Percentiles rank a stretch among this genome's conserved stretches.
These are phyloP conservation scores for Mycena galopus DNA, from an alignment of 768 basidiomycete species.

Conservation along the genomic window DNA sequence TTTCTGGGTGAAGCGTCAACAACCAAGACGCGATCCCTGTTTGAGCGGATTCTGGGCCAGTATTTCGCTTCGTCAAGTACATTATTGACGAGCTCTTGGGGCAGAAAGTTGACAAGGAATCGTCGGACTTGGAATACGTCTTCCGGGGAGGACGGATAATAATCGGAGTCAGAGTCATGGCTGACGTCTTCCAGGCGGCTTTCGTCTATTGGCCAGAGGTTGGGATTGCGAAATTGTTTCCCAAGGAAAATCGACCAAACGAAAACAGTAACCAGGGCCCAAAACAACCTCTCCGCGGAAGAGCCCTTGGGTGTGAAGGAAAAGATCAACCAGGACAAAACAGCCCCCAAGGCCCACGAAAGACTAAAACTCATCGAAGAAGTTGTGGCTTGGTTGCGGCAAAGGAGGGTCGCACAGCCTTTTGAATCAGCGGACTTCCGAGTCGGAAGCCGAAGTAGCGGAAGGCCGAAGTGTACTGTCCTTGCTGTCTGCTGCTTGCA, in stretches of 20 bases:
- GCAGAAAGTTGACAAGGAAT: slow-evolving; percentile 38
- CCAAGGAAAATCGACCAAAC: background rate
- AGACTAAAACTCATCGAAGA: too few species aligned
- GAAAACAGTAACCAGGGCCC: background rate
- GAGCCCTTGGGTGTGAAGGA: background rate
- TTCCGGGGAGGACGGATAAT: slow-evolving; percentile 16
- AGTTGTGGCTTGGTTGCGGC: too few species aligned
- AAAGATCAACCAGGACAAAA: background rate
- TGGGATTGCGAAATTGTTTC: background rate
- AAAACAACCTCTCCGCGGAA: background rate
- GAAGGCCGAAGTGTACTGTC: too few species aligned
- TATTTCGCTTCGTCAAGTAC: slow-evolving; percentile 46
- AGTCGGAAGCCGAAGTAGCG: too few species aligned
- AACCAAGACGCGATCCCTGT: background rate
- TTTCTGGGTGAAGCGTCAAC: slow-evolving; percentile 20
- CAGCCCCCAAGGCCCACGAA: too few species aligned
- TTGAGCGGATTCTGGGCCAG: slow-evolving; percentile 40
- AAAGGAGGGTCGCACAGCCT: too few species aligned
- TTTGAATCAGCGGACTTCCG: too few species aligned
- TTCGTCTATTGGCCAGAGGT: background rate
- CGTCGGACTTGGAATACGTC: slow-evolving; percentile 38
- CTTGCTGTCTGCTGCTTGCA: too few species aligned
- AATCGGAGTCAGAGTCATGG: background rate
- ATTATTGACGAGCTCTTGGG: slow-evolving; percentile 44
- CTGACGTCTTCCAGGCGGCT: background rate